These are phyloP conservation scores for Cyclotella kingstonii DNA, from an alignment of 108 stramenopile genomes.

Conservation along the genomic window DNA sequence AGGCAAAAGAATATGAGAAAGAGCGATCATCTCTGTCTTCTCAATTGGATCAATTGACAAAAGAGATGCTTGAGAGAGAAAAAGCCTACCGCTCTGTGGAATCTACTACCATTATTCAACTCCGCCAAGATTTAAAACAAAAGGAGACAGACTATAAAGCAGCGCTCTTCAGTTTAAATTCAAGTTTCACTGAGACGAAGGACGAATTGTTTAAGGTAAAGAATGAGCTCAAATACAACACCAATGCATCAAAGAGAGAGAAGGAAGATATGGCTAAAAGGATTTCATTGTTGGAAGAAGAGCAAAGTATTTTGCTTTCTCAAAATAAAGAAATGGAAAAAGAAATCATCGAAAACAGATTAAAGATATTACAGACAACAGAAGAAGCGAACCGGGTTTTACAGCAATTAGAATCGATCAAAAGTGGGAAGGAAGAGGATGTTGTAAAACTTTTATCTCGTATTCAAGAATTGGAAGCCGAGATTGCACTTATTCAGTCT, in stretches of 20 bases:
- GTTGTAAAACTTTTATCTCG: constrained; percentile 17
- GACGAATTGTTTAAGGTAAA: constrained; percentile 20
- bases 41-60: constrained; percentile 25
- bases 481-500: constrained; percentile 13
- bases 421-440: constrained; percentile 30
- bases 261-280: constrained; percentile 14
- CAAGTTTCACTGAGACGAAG: constrained; percentile 31
- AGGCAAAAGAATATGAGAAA: constrained; percentile 33
- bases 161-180: constrained; percentile 11
- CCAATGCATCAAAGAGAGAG: constrained; percentile 10
- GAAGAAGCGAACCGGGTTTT: constrained; percentile 39
- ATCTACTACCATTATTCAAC: constrained; percentile 3
- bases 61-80: constrained; percentile 36
- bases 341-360: constrained; percentile 37
- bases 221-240: constrained; percentile 31
- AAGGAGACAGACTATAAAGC: constrained; percentile 33
- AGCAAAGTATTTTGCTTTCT: constrained; percentile 8
- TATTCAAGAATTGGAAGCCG: constrained; percentile 37
- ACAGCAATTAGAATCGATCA: constrained; percentile 33
- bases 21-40: constrained; percentile 10
- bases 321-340: constrained; percentile 35
- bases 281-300: constrained; percentile 31
- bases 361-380: constrained; percentile 26
- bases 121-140: constrained; percentile 24
- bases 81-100: constrained; percentile 22